Evolutionary conservation across 441 rosid genomes (phyloP), one percentile per base, ranked within the genome.

Genomic region (Raphanus hybrid): DNA sequence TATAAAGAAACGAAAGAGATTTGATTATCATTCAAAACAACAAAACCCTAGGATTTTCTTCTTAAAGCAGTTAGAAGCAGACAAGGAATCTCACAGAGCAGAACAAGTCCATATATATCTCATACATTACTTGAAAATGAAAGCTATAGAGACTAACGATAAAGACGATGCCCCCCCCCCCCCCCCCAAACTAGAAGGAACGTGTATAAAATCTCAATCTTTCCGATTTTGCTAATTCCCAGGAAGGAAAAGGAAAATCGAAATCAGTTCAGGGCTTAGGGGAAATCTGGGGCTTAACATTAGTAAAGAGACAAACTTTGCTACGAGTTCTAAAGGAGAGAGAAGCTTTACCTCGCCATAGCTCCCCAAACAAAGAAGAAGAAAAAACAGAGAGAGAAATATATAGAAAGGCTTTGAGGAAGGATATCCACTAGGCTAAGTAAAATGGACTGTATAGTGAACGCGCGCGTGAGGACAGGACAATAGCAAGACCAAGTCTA

Each of bases 291-390:
- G 14, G 67, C 0, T 27, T 60, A 15, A 11, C 3, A 72, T 27
- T 48, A 45, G 0, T 35, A 39, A 39, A 39, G 45, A 34, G 48
- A 41, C n/a, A 41, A 41, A 12, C 48, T 41, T 34, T 34, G 6
- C 39, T 34, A 34, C 5, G 12, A 43, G 3, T 43, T 43, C 50
- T 43, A 50, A 15, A 52, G 15, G 15, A 52, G 18, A 52, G 16
- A 52, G 20, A 52, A 54, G 23, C 5, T 67, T 75, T 81, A 85
- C 96, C 96, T 82, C 55, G 89, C 87, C 97, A 91, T 89, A 74
- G 45, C 34, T 77, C 39, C 67, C 62, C 35, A 63, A 27, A 67
- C 71, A 50, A 75, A 70, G 9, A 65, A 58, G 3, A 68, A 57
- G 5, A 23, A 64, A 41, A 27, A 14, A 3, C 5, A 65, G 43